Evolutionary conservation across 306 rosid species (phyloP).

Genomic region (Oxytropis ochrocephala): DNA sequence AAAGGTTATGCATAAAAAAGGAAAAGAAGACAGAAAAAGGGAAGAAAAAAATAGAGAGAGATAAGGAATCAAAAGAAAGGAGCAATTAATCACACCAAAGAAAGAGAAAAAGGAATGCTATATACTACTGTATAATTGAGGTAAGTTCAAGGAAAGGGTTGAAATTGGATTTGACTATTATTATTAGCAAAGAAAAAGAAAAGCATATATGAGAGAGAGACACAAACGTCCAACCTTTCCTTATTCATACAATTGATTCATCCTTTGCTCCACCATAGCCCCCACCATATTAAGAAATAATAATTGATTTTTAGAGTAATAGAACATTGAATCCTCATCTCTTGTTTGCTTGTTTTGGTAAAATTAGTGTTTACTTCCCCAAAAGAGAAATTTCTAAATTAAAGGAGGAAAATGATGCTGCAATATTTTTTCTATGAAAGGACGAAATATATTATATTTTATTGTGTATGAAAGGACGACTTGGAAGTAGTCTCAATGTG

Average conservation of each 20-base stretch:
- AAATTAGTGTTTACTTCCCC: conserved; percentile 2
- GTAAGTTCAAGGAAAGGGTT: conserved; percentile 7
- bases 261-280: background rate
- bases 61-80: conserved; percentile 2
- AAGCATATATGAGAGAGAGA: background rate
- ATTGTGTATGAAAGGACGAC: background rate
- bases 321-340: conserved; percentile 21
- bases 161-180: conserved; percentile 13
- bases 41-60: background rate
- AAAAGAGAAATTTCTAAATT: background rate
- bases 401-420: conserved; percentile 15
- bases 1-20: conserved; percentile 10
- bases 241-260: conserved; percentile 23
- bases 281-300: conserved; percentile 24
- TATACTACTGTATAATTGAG: conserved; percentile 22
- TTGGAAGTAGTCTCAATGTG: too few relatives aligned
- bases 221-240: conserved; percentile 21
- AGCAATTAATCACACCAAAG: background rate
- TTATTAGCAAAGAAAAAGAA: background rate
- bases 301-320: background rate
- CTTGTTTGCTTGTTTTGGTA: conserved; percentile 60
- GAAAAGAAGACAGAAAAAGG: background rate
- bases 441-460: background rate
- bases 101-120: background rate
- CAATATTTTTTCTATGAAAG: background rate